These are phyloP conservation scores for Cucurbita argyrosperma DNA, from an alignment of 306 rosid genomes.

Conservation along the genomic window DNA sequence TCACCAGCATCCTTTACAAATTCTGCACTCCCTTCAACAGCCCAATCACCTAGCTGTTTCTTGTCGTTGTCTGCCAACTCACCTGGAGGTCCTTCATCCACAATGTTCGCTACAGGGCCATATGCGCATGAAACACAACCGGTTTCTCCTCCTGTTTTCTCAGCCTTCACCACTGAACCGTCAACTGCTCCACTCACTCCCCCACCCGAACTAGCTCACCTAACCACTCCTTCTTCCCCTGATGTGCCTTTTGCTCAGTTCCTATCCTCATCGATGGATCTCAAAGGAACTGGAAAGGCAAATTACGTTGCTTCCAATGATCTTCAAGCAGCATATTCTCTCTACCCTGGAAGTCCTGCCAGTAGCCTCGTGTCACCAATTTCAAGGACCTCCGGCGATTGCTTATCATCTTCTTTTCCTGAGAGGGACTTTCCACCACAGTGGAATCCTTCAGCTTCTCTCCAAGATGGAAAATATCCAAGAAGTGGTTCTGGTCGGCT, in stretches of 20 bases:
- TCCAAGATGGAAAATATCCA: conserved; percentile 48
- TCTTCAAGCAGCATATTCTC: conserved; percentile 79
- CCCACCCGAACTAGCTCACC: conserved; percentile 95
- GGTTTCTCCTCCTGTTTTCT: conserved; percentile 96
- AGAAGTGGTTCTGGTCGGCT: conserved; percentile 61
- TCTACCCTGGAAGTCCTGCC: conserved; percentile 92
- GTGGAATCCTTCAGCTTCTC: conserved; percentile 73
- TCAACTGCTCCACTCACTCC: conserved; percentile 98
- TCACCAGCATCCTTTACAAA: conserved; percentile 93
- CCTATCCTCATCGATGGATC: conserved; percentile 68
- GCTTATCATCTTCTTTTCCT: conserved; percentile 66
- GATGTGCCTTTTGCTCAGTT: conserved; percentile 96
- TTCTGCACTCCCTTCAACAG: conserved; percentile 91
- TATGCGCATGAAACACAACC: conserved; percentile 87
- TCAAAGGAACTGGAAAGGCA: conserved; percentile 40
- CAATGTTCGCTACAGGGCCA: conserved; percentile 89
- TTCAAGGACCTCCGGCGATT: conserved; percentile 65
- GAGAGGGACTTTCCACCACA: conserved; percentile 56
- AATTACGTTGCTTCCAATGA: conserved; percentile 62
- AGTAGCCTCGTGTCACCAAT: conserved; percentile 62
- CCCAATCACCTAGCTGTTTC: conserved; percentile 77
- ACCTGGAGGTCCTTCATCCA: conserved; percentile 93
- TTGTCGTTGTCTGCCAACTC: conserved; percentile 82
- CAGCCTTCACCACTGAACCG: conserved; percentile 95
- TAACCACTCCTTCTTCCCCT: conserved; percentile 97